Evolutionary conservation across 75 land plant species (phyloP), one percentile per base, ranked within the genome.

Genomic region (Selaginella tamariscina): DNA sequence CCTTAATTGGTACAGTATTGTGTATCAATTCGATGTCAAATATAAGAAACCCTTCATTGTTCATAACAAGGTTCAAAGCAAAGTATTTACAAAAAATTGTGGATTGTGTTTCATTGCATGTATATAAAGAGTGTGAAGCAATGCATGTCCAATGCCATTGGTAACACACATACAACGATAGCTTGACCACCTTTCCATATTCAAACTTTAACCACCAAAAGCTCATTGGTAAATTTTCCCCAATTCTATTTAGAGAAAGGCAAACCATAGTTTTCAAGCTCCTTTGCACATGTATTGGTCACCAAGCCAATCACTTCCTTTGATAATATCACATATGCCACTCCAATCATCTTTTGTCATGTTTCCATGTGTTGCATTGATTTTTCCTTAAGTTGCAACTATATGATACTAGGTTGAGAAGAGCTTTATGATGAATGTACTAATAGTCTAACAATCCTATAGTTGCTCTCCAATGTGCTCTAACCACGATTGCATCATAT

Each of bases 131-230:
- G 98, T 82, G 55, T 93, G 98, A 23, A 93, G 74, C 39, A 93
- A 57, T 26, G 98, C 98, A 78, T 93, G 98, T 2, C 98, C 98
- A 71, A 96, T 93, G 68, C 98, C 79, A 71, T 93, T 96, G 54
- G 98, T 96, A 72, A 96, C 98, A 83, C 96, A 90, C 27, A 96
- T 96, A 87, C 98, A 89, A 33, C 98, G 87, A 71, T 93, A 93
- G 23, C 95, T 95, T 71, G 89, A 95, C 2, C 98, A 94, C 75
- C 98, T 95, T 93, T 96, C 96, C 80, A 88, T 86, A 59, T 93
- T 72, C 32, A 93, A 76, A 72, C 98, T 93, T 74, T 93, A 95
- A 27, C 98, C 98, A 33, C 98, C 98, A 82, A 93, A 93, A 21
- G 98, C 96, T 66, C 98, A 89, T 73, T 93, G 98, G 69, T 93